These are phyloP conservation scores for Sutorius eximius DNA, from an alignment of 1,284 basidiomycete genomes.

Conservation along the genomic window DNA sequence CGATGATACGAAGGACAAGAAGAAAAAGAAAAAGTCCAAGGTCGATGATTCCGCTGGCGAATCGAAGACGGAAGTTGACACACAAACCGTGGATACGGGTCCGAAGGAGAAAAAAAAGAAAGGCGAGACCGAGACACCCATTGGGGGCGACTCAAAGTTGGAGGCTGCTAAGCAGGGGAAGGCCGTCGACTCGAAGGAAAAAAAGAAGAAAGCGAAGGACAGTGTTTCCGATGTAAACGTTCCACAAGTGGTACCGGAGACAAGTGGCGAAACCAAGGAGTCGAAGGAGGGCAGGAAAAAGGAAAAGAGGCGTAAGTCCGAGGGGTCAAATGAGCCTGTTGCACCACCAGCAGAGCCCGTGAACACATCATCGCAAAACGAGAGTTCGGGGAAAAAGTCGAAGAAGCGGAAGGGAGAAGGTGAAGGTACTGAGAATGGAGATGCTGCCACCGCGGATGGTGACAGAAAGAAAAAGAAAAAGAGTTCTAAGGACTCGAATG, in stretches of 20 bases:
- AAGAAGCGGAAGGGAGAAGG: constrained; percentile 27
- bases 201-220: constrained; percentile 22
- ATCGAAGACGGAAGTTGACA: neutral
- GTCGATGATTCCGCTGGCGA: neutral
- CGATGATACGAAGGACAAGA: constrained; percentile 28
- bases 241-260: neutral
- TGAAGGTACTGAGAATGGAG: constrained; percentile 4
- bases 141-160: neutral
- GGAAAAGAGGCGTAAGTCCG: constrained; percentile 9
- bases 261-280: neutral
- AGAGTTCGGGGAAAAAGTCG: constrained; percentile 12
- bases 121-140: neutral
- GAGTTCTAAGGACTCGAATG: constrained; percentile 11
- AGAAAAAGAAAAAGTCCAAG: constrained; percentile 21
- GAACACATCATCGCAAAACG: neutral
- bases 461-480: constrained; percentile 36
- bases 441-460: constrained; percentile 4
- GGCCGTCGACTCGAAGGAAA: constrained; percentile 14
- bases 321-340: neutral
- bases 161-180: constrained; percentile 8
- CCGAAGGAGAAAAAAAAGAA: constrained; percentile 14
- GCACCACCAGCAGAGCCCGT: neutral
- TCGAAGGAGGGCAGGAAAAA: constrained; percentile 7
- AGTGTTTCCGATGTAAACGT: neutral
- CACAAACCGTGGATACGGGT: neutral